Conservation (phyloP, 1,284 basidiomycete genomes). For the Melampsora abietis-canadensis region DNA sequence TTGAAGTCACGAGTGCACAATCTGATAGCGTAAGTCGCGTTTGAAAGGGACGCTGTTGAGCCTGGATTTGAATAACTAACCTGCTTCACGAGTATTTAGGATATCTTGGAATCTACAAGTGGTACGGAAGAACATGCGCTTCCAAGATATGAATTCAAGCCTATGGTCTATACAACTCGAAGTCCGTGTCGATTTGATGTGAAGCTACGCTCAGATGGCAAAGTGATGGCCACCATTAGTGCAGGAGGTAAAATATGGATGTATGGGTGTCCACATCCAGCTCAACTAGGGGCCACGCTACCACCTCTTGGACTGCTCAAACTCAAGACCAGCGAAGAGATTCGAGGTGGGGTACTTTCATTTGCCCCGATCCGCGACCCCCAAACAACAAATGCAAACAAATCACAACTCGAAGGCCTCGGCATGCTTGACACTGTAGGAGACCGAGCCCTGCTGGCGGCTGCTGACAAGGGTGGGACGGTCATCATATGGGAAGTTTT, state of each 20-base stretch:
- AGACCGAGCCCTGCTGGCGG: not conserved
- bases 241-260: slow-evolving; percentile 36
- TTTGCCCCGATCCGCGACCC: slow-evolving; percentile 7
- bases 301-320: slow-evolving; percentile 17
- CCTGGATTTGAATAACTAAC: too few species aligned
- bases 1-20: not conserved
- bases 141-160: not conserved
- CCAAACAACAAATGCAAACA: not conserved
- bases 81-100: too few species aligned
- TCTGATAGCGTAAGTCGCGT: not conserved
- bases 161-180: slow-evolving; percentile 10
- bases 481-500: slow-evolving; percentile 8
- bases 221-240: slow-evolving; percentile 22
- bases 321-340: slow-evolving; percentile 16
- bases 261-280: slow-evolving; percentile 2
- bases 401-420: not conserved
- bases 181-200: slow-evolving; percentile 31
- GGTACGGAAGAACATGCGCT: too few species aligned
- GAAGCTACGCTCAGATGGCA: slow-evolving; percentile 33
- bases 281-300: not conserved
- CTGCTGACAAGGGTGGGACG: slow-evolving; percentile 3
- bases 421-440: slow-evolving; percentile 5
- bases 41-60: too few species aligned
- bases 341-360: slow-evolving; percentile 22
- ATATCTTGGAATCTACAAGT: too few species aligned